These are phyloP conservation scores for Trichoderma polysporum DNA, from an alignment of 2,329 filamentous ascomycete genomes.

Conservation along the genomic window DNA sequence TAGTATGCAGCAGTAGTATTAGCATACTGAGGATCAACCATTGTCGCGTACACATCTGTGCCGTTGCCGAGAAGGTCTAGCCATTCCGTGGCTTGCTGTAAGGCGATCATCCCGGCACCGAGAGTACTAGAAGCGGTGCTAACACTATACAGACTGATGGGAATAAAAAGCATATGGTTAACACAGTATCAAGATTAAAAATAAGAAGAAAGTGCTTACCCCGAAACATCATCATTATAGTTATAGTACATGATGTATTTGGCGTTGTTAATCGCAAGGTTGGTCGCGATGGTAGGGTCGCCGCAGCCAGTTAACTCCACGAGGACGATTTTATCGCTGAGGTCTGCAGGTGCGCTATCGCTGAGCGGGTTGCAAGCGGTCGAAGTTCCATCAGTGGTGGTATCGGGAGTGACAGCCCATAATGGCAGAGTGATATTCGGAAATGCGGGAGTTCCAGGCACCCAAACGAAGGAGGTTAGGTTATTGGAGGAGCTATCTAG, in stretches of 20 bases:
- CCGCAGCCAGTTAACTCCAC: conserved; percentile 47
- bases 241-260: conserved; percentile 64
- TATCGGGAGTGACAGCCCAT: conserved; percentile 51
- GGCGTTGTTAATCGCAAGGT: conserved; percentile 49
- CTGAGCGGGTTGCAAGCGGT: conserved; percentile 55
- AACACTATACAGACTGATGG: background rate
- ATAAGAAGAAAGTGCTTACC: background rate
- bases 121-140: conserved; percentile 31
- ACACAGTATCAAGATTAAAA: background rate
- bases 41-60: conserved; percentile 2
- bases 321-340: conserved; percentile 58
- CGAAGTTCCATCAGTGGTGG: conserved; percentile 38
- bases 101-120: conserved; percentile 33
- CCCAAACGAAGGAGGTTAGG: background rate
- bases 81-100: conserved; percentile 31
- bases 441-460: background rate
- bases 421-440: conserved; percentile 39
- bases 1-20: background rate
- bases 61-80: background rate
- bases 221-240: conserved; percentile 34
- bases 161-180: background rate
- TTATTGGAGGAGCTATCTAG: background rate
- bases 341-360: conserved; percentile 50
- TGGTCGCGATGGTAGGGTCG: conserved; percentile 57
- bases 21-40: background rate